Conservation (phyloP, 768 basidiomycete genomes). For the Mycena rebaudengoi region DNA sequence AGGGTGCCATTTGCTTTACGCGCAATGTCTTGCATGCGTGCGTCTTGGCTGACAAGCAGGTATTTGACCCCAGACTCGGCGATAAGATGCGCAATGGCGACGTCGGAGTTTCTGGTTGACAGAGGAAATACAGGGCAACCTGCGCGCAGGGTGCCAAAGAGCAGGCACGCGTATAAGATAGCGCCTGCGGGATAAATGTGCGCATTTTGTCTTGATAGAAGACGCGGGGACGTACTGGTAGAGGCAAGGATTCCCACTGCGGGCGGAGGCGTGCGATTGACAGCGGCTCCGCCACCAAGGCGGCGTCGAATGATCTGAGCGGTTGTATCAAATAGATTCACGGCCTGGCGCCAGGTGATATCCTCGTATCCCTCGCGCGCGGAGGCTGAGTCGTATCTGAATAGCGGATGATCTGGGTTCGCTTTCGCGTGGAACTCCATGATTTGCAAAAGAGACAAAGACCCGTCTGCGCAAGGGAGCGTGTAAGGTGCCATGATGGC, state of each 20-base stretch:
- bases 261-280: not conserved
- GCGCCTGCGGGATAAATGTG: not conserved
- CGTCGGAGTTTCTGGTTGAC: not conserved
- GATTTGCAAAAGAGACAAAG: constrained; percentile 1
- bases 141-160: constrained; percentile 6
- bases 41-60: constrained; percentile 3
- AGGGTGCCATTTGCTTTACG: not conserved
- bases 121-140: constrained; percentile 1
- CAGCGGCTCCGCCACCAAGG: not conserved
- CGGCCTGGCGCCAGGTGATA: constrained; percentile 5
- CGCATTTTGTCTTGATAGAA: not conserved
- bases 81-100: constrained; percentile 5
- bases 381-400: constrained; percentile 6
- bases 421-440: not conserved
- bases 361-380: not conserved
- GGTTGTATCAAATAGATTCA: constrained; percentile 3
- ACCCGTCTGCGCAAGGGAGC: not conserved
- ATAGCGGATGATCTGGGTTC: constrained; percentile 7
- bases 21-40: not conserved
- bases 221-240: not conserved
- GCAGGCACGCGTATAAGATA: constrained; percentile 1
- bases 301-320: constrained; percentile 2
- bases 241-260: constrained; percentile 4
- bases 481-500: not conserved
- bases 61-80: constrained; percentile 1